phyloP scores from a whole-genome alignment of 1,284 basidiomycete species.

The Dichomitus squalens region DNA sequence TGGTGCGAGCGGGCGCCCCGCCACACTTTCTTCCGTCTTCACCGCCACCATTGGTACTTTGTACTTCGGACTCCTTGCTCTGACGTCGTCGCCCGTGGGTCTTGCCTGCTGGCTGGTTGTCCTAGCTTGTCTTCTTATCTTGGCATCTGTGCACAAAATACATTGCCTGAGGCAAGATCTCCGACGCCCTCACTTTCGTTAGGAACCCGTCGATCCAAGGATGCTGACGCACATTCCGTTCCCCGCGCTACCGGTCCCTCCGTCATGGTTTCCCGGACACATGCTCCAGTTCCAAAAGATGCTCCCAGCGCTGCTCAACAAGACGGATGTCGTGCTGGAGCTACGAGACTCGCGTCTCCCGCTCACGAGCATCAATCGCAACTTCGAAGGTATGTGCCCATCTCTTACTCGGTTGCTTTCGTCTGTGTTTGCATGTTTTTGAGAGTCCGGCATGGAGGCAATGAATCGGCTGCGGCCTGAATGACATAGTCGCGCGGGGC shows the following conservation, averaged over 20 bases:
- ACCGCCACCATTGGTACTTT: conserved; percentile 4
- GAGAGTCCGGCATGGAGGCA: neutral
- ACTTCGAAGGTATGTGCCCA: conserved; percentile 68
- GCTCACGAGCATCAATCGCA: conserved; percentile 90
- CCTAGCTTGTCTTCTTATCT: neutral
- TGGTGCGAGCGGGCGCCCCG: conserved; percentile 7
- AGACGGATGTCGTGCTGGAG: conserved; percentile 92
- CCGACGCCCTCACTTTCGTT: too few relatives aligned
- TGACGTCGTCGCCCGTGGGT: neutral
- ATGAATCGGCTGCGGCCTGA: neutral
- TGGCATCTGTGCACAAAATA: too few relatives aligned
- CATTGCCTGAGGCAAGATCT: too few relatives aligned
- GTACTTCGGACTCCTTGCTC: neutral
- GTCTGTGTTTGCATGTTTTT: neutral
- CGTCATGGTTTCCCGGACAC: conserved; percentile 97
- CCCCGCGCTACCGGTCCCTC: conserved; percentile 70
- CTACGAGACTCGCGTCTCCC: conserved; percentile 92
- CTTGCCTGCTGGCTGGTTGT: neutral
- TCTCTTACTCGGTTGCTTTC: neutral
- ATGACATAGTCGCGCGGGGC: neutral
- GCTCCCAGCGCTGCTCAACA: conserved; percentile 76
- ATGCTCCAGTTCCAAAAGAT: conserved; percentile 89
- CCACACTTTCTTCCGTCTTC: conserved; percentile 7
- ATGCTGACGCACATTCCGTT: conserved; percentile 50
- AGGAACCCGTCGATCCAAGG: too few relatives aligned